phyloP scores from a whole-genome alignment of 768 basidiomycete species.

The Cystofilobasidium capitatum region DNA sequence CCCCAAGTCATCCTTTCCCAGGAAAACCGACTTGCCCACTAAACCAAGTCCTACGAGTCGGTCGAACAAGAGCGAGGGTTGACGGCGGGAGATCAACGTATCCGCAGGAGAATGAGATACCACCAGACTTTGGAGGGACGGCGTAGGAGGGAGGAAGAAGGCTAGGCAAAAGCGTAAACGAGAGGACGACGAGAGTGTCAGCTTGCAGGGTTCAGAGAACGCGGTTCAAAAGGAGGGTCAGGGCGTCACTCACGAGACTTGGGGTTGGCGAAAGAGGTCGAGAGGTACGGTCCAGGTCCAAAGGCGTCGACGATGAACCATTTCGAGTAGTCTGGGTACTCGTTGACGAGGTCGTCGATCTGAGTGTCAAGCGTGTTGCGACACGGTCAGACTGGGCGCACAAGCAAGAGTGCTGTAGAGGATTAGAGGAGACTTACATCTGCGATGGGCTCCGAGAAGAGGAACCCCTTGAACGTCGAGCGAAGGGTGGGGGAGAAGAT shows the following conservation, averaged over 20 bases:
- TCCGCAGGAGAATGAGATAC: conserved; percentile 15
- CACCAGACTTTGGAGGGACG: not conserved
- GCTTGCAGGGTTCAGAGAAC: not conserved
- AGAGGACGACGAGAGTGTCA: not conserved
- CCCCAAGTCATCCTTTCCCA: conserved; percentile 1
- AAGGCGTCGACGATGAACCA: conserved; percentile 27
- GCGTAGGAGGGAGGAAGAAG: not conserved
- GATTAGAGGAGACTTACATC: conserved; percentile 10
- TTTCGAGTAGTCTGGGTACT: conserved; percentile 16
- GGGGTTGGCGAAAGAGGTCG: conserved; percentile 20
- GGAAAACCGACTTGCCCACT: not conserved
- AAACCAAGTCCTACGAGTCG: conserved; percentile 11
- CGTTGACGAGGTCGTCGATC: conserved; percentile 17
- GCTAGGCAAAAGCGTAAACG: not conserved
- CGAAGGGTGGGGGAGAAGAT: not conserved
- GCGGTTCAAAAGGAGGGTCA: not conserved
- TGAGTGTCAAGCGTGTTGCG: not conserved
- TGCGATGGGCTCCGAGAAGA: conserved; percentile 17
- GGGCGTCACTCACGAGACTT: conserved; percentile 5
- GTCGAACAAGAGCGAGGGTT: not conserved
- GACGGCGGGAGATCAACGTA: conserved; percentile 12
- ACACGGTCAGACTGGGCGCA: not conserved
- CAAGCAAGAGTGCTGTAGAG: not conserved
- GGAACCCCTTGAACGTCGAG: conserved; percentile 15
- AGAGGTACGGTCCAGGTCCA: conserved; percentile 22